Conservation (phyloP, 1,284 basidiomycete genomes). For the Fistulina hepatica region DNA sequence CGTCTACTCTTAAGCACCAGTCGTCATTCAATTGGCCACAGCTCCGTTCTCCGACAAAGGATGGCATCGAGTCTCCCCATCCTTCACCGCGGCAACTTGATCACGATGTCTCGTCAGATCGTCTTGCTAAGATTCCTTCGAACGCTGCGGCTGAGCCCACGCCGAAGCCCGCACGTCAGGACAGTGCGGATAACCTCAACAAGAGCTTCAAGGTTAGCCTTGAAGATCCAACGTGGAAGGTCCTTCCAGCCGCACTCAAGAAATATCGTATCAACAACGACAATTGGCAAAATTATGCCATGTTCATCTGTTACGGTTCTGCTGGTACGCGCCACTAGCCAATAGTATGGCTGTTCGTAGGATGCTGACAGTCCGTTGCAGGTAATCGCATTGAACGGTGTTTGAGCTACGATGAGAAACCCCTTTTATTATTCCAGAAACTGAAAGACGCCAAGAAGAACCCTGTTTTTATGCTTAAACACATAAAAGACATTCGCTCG, state of each 20-base stretch:
- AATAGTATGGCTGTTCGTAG: slow-evolving; percentile 1
- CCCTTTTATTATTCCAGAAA: slow-evolving; percentile 91
- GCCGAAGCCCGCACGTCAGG: slow-evolving; percentile 43
- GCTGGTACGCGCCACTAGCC: slow-evolving; percentile 44
- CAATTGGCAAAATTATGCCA: slow-evolving; percentile 96
- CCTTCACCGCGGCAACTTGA: slow-evolving; percentile 66
- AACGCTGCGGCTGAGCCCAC: slow-evolving; percentile 8
- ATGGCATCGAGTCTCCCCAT: slow-evolving; percentile 61
- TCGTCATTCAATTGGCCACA: slow-evolving; percentile 78
- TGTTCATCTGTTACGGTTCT: slow-evolving; percentile 97
- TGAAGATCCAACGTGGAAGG: slow-evolving; percentile 97
- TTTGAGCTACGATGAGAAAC: slow-evolving; percentile 96
- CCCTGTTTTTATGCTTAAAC: slow-evolving; percentile 97
- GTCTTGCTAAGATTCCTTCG: slow-evolving; percentile 19
- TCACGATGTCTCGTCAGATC: slow-evolving; percentile 45
- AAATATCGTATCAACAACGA: slow-evolving; percentile 99
- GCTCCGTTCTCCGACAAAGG: slow-evolving; percentile 71
- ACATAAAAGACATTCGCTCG: slow-evolving; percentile 96
- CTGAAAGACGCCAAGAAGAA: slow-evolving; percentile 96
- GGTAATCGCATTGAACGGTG: slow-evolving; percentile 84
- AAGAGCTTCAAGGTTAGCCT: slow-evolving; percentile 86
- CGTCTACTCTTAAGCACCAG: slow-evolving; percentile 45
- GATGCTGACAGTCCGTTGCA: slow-evolving; percentile 19
- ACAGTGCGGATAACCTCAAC: slow-evolving; percentile 60
- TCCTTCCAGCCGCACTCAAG: slow-evolving; percentile 93